phyloP scores from a whole-genome alignment of 176 grass and related monocot genomes.

The Calamus simplicifolius region DNA sequence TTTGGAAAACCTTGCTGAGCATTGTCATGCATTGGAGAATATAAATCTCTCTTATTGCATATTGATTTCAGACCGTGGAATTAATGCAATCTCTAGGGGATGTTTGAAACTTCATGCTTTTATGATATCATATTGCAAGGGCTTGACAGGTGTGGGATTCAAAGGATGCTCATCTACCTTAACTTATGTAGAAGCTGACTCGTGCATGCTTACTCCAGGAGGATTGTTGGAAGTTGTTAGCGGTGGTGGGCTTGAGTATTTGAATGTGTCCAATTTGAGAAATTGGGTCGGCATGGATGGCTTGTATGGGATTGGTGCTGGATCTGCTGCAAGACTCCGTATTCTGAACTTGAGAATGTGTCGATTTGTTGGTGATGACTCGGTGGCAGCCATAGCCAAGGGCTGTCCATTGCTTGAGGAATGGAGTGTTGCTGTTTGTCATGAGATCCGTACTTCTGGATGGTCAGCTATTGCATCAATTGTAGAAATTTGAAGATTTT shows the following conservation, averaged over 20 bases:
- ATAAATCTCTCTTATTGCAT: constrained; percentile 51
- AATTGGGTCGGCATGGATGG: constrained; percentile 36
- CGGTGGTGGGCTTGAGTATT: constrained; percentile 50
- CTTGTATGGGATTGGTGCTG: constrained; percentile 33
- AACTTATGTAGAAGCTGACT: constrained; percentile 74
- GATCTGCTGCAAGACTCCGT: constrained; percentile 37
- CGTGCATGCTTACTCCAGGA: constrained; percentile 55
- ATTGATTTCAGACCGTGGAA: constrained; percentile 55
- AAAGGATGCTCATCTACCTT: constrained; percentile 46
- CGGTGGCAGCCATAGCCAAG: constrained; percentile 49
- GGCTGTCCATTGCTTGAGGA: constrained; percentile 68
- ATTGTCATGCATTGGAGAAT: constrained; percentile 56
- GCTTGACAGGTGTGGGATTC: constrained; percentile 59
- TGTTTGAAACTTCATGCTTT: constrained; percentile 44
- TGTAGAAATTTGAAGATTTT: constrained; percentile 63
- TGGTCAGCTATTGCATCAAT: constrained; percentile 57
- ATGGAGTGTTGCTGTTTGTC: constrained; percentile 74
- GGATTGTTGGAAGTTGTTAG: constrained; percentile 42
- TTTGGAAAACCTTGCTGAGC: constrained; percentile 49
- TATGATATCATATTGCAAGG: constrained; percentile 55
- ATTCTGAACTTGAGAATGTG: constrained; percentile 71
- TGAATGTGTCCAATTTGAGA: constrained; percentile 58
- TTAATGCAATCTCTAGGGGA: constrained; percentile 39
- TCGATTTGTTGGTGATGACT: constrained; percentile 47
- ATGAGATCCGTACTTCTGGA: constrained; percentile 50